Evolutionary conservation across 176 grass and related monocot species (phyloP), one percentile per base, ranked within the genome.

Genomic region (Thinopyrum elongatum): DNA sequence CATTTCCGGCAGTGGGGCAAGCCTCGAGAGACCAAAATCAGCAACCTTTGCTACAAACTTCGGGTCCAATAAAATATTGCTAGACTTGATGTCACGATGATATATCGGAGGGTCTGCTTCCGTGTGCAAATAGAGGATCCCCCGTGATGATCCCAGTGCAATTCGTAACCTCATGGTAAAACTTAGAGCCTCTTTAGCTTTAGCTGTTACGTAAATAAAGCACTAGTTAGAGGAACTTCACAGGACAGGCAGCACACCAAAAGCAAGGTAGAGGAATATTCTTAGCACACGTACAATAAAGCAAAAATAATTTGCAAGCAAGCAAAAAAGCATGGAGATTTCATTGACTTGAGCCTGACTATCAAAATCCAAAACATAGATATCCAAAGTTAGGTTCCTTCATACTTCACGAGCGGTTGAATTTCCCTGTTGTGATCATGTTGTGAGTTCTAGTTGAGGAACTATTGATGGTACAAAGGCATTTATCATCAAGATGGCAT

Each of bases 21-120:
- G 92, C 38, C 89, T 70, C 2, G 92, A 94, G 38, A 94, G 84
- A 82, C 92, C 92, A 65, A 94, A 94, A 91, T 94, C 92, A 80
- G 92, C 89, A 87, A 94, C 92, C 75, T 94, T 94, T 36, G 92
- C 92, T 46, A 81, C 79, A 87, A 89, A 94, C 47, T 68, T 94
- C 0, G 89, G 85, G 87, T 94, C 92, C 81, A 49, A 19, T 9
- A 75, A 75, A 47, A 75, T 75, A 3, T 75, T 75, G 72, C 72
- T 75, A 19, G 72, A 3, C 72, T 75, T 75, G 41, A 75, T 75
- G 25, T 75, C 72, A 29, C 72, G 72, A 8, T 75, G 72, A 49
- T 49, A 75, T 75, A 75, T 49, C 8, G 72, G 72, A 75, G 72
- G 72, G 42, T 75, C 72, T 0, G 72, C 72, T 75, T 75, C 72